Percentiles rank a stretch among this genome's conserved stretches.
phyloP scores from a whole-genome alignment of 2,329 filamentous ascomycete genomes.

The Arthrobotrys pseudoclavata region DNA sequence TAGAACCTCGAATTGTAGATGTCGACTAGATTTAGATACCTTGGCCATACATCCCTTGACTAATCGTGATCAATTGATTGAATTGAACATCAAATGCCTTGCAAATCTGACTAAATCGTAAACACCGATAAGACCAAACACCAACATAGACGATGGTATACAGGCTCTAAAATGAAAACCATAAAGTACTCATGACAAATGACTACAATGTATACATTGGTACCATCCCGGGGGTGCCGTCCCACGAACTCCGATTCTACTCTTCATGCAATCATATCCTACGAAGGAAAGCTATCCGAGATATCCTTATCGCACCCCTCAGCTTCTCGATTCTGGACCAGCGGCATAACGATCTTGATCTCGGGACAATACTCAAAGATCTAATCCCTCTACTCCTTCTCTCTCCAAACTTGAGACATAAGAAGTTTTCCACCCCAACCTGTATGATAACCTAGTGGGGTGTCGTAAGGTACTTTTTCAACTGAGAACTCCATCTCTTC shows the following conservation, averaged over 20 bases:
- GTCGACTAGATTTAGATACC: no score
- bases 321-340: slow-evolving; percentile 69
- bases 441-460: slow-evolving; percentile 74
- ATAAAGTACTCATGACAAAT: neutral
- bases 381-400: slow-evolving; percentile 68
- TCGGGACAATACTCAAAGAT: slow-evolving; percentile 74
- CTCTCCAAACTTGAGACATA: slow-evolving; percentile 70
- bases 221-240: neutral
- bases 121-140: neutral
- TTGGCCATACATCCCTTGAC: no score
- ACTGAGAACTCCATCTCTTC: slow-evolving; percentile 70
- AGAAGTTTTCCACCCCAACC: slow-evolving; percentile 69
- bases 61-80: no score
- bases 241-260: neutral
- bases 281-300: slow-evolving; percentile 18
- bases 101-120: neutral
- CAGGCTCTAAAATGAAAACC: neutral
- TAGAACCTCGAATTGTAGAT: neutral
- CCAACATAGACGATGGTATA: neutral
- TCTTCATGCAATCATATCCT: neutral
- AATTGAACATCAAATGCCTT: neutral
- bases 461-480: slow-evolving; percentile 68
- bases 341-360: slow-evolving; percentile 71
- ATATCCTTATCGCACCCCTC: slow-evolving; percentile 41
- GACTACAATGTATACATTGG: neutral